Percentiles rank a stretch among this genome's conserved stretches.
These are phyloP conservation scores for Cucumis variabilis DNA, from an alignment of 331 rosid species.

Conservation along the genomic window DNA sequence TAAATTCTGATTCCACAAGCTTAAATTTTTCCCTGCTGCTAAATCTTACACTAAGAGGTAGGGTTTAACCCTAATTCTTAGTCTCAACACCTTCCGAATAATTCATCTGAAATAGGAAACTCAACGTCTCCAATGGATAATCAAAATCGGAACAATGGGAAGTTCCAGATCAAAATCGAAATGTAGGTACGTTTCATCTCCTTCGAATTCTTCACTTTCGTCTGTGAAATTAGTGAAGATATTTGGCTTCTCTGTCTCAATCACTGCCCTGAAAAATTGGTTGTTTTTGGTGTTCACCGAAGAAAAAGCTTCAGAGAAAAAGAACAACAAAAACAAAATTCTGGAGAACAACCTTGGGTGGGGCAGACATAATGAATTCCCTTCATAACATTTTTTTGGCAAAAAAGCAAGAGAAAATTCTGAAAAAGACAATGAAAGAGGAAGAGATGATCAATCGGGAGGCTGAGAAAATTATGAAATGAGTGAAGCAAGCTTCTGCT, in stretches of 20 bases:
- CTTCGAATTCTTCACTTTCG: conserved; percentile 45
- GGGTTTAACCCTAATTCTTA: conserved; percentile 8
- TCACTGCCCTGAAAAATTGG: conserved; percentile 56
- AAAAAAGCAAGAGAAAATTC: conserved; percentile 58
- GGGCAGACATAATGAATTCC: conserved; percentile 53
- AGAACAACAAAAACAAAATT: conserved; percentile 45
- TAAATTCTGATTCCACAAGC: conserved; percentile 72
- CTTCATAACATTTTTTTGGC: conserved; percentile 68
- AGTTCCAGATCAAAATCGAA: conserved; percentile 32
- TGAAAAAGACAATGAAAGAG: conserved; percentile 76
- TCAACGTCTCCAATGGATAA: neutral
- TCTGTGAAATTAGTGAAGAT: conserved; percentile 53
- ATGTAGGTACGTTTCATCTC: conserved; percentile 43
- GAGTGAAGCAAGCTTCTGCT: conserved; percentile 74
- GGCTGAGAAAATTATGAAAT: conserved; percentile 70
- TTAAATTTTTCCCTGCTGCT: conserved; percentile 69
- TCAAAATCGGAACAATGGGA: too few species aligned
- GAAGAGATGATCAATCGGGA: conserved; percentile 71
- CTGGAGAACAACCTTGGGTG: conserved; percentile 33
- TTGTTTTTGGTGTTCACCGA: conserved; percentile 82
- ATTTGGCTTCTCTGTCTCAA: conserved; percentile 34
- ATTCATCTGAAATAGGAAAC: conserved; percentile 1
- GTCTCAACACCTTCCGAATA: conserved; percentile 36
- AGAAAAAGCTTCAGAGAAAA: conserved; percentile 58
- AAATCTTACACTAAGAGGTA: conserved; percentile 23